phyloP scores from a whole-genome alignment of 2,329 filamentous ascomycete genomes.

The Pyrenophora seminiperda region DNA sequence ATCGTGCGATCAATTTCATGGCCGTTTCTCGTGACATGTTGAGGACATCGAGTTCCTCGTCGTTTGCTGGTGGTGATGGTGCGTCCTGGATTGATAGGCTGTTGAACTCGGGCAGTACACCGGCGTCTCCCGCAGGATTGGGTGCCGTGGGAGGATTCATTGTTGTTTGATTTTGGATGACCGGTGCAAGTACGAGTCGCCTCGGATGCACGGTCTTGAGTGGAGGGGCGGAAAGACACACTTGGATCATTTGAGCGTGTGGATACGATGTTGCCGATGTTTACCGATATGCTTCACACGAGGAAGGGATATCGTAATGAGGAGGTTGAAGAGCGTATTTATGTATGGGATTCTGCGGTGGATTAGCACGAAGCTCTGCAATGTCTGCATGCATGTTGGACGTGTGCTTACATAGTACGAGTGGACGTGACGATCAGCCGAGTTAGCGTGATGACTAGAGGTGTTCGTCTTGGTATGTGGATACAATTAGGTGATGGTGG shows the following conservation, averaged over 20 bases:
- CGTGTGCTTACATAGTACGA: constrained; percentile 12
- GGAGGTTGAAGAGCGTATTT: constrained; percentile 7
- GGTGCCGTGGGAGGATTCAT: constrained; percentile 47
- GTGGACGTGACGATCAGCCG: constrained; percentile 5
- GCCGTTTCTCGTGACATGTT: constrained; percentile 73
- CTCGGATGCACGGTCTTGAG: constrained; percentile 38
- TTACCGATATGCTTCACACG: constrained; percentile 23
- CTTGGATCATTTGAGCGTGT: constrained; percentile 41
- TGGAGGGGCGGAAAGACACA: constrained; percentile 39
- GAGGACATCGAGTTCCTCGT: constrained; percentile 69
- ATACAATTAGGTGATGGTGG: constrained; percentile 1
- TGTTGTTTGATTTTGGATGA: constrained; percentile 23
- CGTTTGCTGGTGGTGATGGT: constrained; percentile 47
- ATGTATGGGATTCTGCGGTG: constrained; percentile 3
- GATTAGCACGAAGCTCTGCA: constrained; percentile 2
- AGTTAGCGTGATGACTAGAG: constrained; percentile 2
- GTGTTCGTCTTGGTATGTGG: constrained; percentile 3
- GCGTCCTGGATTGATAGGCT: constrained; percentile 42
- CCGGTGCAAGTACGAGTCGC: constrained; percentile 34
- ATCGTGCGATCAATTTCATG: constrained; percentile 75
- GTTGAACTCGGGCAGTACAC: constrained; percentile 46
- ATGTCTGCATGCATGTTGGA: background rate
- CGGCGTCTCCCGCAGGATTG: constrained; percentile 49
- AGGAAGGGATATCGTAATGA: constrained; percentile 8
- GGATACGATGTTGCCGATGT: constrained; percentile 27